Percentiles rank a stretch among this genome's conserved stretches.
phyloP scores from a whole-genome alignment of 148 eudicot species.

The Drosera capensis region DNA sequence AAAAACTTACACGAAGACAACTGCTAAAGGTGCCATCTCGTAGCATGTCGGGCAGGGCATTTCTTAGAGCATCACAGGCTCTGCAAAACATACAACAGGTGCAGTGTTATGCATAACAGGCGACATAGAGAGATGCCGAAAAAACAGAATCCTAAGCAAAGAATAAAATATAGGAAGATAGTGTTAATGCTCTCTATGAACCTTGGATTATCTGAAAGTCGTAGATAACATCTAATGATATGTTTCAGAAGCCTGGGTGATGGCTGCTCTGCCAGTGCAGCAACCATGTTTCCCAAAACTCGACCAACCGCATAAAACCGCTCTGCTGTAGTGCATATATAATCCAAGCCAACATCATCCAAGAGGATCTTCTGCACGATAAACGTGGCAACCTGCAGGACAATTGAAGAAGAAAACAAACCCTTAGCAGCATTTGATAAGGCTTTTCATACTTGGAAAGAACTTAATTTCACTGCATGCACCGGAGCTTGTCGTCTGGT shows the following conservation, averaged over 20 bases:
- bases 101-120: too few species aligned
- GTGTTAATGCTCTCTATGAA: slow-evolving; percentile 5
- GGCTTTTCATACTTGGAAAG: too few species aligned
- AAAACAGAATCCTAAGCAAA: slow-evolving; percentile 3
- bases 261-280: slow-evolving; percentile 82
- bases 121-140: too few species aligned
- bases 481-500: too few species aligned
- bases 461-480: too few species aligned
- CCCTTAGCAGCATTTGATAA: not conserved
- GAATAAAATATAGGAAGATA: not conserved
- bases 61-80: slow-evolving; percentile 86
- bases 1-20: slow-evolving; percentile 66
- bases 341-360: slow-evolving; percentile 96
- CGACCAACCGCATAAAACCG: slow-evolving; percentile 93
- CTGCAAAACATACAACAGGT: slow-evolving; percentile 22
- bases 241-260: slow-evolving; percentile 77
- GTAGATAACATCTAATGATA: slow-evolving; percentile 84
- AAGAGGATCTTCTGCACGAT: slow-evolving; percentile 88
- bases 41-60: slow-evolving; percentile 76
- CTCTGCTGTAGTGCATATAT: slow-evolving; percentile 95
- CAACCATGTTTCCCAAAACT: slow-evolving; percentile 86
- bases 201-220: slow-evolving; percentile 86
- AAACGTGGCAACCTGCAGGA: slow-evolving; percentile 84
- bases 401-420: slow-evolving; percentile 2
- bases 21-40: slow-evolving; percentile 58